Percentiles rank a stretch among this genome's conserved stretches.
Evolutionary conservation across 2,329 filamentous ascomycete genomes (phyloP).

Genomic region (Claviceps africana): DNA sequence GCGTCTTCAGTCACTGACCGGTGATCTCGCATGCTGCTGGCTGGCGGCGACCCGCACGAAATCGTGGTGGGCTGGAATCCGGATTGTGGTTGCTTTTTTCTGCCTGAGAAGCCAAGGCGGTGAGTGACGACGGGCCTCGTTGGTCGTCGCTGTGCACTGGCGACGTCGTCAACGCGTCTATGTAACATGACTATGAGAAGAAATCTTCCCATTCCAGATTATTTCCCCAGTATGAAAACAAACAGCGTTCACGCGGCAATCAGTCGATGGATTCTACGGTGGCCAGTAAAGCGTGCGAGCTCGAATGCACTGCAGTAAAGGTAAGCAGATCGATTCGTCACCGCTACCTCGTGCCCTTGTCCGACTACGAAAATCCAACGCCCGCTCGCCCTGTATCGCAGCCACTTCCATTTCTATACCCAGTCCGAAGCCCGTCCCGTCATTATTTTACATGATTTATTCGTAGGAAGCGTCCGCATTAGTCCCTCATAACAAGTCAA

Average conservation of each 20-base stretch:
- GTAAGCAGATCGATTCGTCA: not conserved
- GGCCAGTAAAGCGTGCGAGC: slow-evolving; percentile 8
- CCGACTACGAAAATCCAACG: slow-evolving; percentile 8
- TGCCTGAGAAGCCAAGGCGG: slow-evolving; percentile 19
- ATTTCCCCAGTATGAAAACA: too few species aligned
- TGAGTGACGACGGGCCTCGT: slow-evolving; percentile 8
- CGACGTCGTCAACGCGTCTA: too few species aligned
- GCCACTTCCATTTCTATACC: not conserved
- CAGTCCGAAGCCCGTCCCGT: not conserved
- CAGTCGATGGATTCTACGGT: slow-evolving; percentile 10
- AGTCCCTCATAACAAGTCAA: not conserved
- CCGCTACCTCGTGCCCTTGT: slow-evolving; percentile 4
- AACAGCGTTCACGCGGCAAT: not conserved
- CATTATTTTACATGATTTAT: slow-evolving; percentile 1
- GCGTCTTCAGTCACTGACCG: slow-evolving; percentile 5
- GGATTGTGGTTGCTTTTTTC: slow-evolving; percentile 19
- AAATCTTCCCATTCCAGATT: too few species aligned
- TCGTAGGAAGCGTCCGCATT: slow-evolving; percentile 3
- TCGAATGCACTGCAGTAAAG: slow-evolving; percentile 7
- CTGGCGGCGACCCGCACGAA: slow-evolving; percentile 15
- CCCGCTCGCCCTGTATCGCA: slow-evolving; percentile 9
- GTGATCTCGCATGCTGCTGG: slow-evolving; percentile 19
- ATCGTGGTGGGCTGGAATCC: slow-evolving; percentile 15
- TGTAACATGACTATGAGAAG: too few species aligned
- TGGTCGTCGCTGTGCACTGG: too few species aligned